Conservation (phyloP, 306 rosid genomes). For the Carpinus fangiana region DNA sequence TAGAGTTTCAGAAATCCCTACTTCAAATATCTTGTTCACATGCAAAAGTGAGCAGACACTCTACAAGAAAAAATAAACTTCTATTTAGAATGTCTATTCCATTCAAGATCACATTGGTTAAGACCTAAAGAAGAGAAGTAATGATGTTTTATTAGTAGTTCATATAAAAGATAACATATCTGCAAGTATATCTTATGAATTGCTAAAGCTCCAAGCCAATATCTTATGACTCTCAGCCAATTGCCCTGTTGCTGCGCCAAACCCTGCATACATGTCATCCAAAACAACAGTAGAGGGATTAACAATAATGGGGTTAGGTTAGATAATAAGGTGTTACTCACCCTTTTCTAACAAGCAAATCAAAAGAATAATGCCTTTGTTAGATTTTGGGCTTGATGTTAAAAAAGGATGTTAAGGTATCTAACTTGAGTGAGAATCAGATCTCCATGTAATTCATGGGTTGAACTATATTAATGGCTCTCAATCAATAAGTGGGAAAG, state of each 20-base stretch:
- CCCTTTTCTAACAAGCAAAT: not conserved
- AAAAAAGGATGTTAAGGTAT: not conserved
- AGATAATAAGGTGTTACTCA: not conserved
- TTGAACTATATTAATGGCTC: not conserved
- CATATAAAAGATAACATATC: not conserved
- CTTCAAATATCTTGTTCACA: no score
- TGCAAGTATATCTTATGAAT: not conserved
- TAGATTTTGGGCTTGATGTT: not conserved
- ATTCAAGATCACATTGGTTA: not conserved
- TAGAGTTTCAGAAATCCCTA: no score
- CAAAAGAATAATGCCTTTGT: not conserved
- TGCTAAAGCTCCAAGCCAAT: no score
- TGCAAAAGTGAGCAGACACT: no score
- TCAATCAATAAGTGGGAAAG: not conserved
- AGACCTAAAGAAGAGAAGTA: not conserved
- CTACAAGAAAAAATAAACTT: conserved; percentile 37
- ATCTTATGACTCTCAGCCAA: no score
- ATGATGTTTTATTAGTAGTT: not conserved
- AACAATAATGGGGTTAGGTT: not conserved
- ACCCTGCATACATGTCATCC: no score
- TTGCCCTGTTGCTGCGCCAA: no score
- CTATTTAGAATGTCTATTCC: not conserved
- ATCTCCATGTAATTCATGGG: not conserved
- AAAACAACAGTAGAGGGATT: no score
- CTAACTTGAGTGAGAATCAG: conserved; percentile 5